phyloP scores from a whole-genome alignment of 495 filamentous ascomycete species.

The Aspergillus incahuasiensis region DNA sequence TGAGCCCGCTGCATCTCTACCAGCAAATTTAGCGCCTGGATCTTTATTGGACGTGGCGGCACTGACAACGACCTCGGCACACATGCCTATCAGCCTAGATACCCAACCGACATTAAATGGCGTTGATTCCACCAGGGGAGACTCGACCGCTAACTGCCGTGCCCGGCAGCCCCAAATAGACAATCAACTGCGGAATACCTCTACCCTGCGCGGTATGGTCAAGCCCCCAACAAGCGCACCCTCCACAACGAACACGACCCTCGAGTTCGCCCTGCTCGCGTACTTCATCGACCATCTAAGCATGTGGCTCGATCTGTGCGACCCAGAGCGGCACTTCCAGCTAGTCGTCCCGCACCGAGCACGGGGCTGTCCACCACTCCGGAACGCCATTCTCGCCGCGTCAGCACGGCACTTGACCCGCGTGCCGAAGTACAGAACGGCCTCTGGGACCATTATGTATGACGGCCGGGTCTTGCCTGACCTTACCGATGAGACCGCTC shows the following conservation, averaged over 20 bases:
- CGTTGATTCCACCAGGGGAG: neutral
- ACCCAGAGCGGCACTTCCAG: constrained; percentile 20
- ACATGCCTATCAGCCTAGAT: too few relatives aligned
- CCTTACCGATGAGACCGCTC: constrained; percentile 16
- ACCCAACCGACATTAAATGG: too few relatives aligned
- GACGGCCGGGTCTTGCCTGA: constrained; percentile 5
- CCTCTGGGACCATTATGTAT: constrained; percentile 2
- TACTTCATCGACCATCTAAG: neutral
- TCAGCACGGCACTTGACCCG: constrained; percentile 21
- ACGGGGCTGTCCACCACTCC: constrained; percentile 14
- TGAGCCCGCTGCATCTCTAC: too few relatives aligned
- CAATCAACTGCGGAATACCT: neutral
- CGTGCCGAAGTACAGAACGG: neutral
- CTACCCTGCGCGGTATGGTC: neutral
- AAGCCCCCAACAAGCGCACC: neutral
- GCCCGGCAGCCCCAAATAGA: too few relatives aligned
- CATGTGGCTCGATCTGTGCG: constrained; percentile 19
- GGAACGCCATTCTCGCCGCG: constrained; percentile 20
- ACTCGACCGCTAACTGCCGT: too few relatives aligned
- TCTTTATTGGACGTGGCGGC: too few relatives aligned
- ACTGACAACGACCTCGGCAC: too few relatives aligned
- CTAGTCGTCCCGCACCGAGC: constrained; percentile 20
- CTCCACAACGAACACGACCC: neutral
- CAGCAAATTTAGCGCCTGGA: too few relatives aligned
- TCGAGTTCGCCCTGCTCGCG: neutral